Percentiles rank a stretch among this genome's conserved stretches.
These are phyloP conservation scores for Phytophthora idaei DNA, from an alignment of 352 stramenopile species.

Conservation along the genomic window DNA sequence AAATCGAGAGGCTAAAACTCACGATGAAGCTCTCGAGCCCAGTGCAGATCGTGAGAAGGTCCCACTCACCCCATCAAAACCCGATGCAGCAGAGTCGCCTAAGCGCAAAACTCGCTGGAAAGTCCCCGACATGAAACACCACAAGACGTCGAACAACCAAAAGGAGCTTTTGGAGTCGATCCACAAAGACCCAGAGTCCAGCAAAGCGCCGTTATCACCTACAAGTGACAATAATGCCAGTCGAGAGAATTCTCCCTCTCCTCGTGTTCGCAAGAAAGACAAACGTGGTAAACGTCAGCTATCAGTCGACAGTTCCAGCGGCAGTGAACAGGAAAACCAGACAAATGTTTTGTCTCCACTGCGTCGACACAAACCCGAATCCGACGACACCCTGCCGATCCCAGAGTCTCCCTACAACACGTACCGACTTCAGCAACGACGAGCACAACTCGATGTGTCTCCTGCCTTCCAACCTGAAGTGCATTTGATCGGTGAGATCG, in stretches of 20 bases:
- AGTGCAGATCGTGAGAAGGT: slow-evolving; percentile 14
- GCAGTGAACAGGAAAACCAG: slow-evolving; percentile 37
- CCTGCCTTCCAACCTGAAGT: slow-evolving; percentile 66
- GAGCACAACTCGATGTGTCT: slow-evolving; percentile 35
- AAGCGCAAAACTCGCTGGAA: slow-evolving; percentile 38
- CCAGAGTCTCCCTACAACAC: slow-evolving; percentile 22
- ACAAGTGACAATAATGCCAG: slow-evolving; percentile 14
- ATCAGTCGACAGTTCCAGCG: slow-evolving; percentile 19
- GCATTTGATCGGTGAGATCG: slow-evolving; percentile 74
- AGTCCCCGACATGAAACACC: slow-evolving; percentile 36
- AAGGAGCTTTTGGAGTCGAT: slow-evolving; percentile 19
- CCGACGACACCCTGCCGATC: slow-evolving; percentile 25
- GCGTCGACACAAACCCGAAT: slow-evolving; percentile 32
- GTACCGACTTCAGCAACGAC: slow-evolving; percentile 20
- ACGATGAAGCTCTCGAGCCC: slow-evolving; percentile 12
- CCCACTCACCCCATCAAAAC: slow-evolving; percentile 19
- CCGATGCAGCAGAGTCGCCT: slow-evolving; percentile 19
- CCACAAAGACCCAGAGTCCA: slow-evolving; percentile 8
- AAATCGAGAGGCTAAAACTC: slow-evolving; percentile 18
- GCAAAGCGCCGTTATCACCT: slow-evolving; percentile 11
- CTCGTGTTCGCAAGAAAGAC: slow-evolving; percentile 5
- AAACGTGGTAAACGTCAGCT: slow-evolving; percentile 20
- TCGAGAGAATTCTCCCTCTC: slow-evolving; percentile 4
- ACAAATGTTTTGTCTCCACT: slow-evolving; percentile 34
- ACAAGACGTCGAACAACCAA: slow-evolving; percentile 28